Base-by-base conservation (phyloP, 2,329 filamentous ascomycete genomes). In the Aspergillus glaucus region DNA sequence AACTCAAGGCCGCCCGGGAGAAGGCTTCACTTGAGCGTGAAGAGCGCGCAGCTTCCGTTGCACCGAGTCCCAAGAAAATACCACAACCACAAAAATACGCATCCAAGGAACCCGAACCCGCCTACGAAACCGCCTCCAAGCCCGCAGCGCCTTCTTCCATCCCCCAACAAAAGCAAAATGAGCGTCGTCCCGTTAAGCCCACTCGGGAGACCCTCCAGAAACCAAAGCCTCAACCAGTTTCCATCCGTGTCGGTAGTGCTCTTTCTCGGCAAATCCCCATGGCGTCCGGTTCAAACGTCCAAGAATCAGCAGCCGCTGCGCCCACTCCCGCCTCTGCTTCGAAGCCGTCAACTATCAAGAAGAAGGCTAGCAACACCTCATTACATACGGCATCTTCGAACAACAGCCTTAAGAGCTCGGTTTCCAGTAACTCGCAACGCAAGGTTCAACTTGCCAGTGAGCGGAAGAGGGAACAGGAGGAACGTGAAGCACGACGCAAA, bases 381-480 rank as follows among this genome's bases (percentile, higher is more conserved):
- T 68, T 87, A 15, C 82, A 87, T 45, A 74, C 73, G 0, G 60
- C 73, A 39, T 70, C 73, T 26, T 76, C 76, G 1, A 72, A 71
- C 15, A 73, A 66, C 46, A 87, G 79, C 61, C 74, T 90, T 46
- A 88, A 86, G 65, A 79, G 76, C 59, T 82, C 81, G 6, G 74
- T 75, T 6, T 81, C 83, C n/a, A 71, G 69, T 28, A 76, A 75
- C n/a, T 75, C 79, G 2, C 82, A 84, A 45, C 79, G 84, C 0
- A 88, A 86, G 63, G 85, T 87, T 2, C 73, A 91, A 19, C 82
- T 91, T 47, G 76, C 86, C 43, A 88, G 86, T 2, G 86, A 88
- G 36, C 85, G 84, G 62, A 91, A 90, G 68, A 92, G 86, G 63
- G 89, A 95, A 65, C 85, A 81, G 64, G 90, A 95, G 59, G 88